Percentiles rank a stretch among this genome's conserved stretches.
phyloP scores from a whole-genome alignment of 2,329 filamentous ascomycete genomes.

The Penicillium sp. region DNA sequence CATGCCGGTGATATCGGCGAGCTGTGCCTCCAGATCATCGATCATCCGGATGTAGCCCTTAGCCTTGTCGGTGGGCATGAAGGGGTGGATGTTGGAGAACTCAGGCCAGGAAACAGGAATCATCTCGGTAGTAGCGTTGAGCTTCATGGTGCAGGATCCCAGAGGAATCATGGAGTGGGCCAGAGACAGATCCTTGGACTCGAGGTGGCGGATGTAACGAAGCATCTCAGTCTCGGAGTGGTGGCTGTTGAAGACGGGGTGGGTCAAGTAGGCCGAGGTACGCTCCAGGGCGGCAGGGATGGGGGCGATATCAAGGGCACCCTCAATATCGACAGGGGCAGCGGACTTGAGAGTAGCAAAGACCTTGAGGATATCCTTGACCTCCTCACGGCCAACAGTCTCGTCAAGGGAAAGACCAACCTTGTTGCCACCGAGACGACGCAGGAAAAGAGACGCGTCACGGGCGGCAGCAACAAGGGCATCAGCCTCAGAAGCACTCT shows the following conservation, averaged over 20 bases:
- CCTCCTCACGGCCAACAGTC: slow-evolving; percentile 59
- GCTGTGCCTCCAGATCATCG: slow-evolving; percentile 69
- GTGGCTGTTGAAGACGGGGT: slow-evolving; percentile 91
- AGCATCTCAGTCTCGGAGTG: slow-evolving; percentile 94
- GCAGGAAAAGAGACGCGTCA: slow-evolving; percentile 60
- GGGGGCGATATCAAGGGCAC: slow-evolving; percentile 40
- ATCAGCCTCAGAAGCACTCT: slow-evolving; percentile 51
- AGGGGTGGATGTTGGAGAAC: slow-evolving; percentile 80
- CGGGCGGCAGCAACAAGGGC: slow-evolving; percentile 55
- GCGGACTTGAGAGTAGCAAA: slow-evolving; percentile 50
- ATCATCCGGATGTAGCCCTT: slow-evolving; percentile 72
- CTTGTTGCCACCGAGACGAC: slow-evolving; percentile 59
- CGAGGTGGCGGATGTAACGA: slow-evolving; percentile 88
- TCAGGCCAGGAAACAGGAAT: slow-evolving; percentile 74
- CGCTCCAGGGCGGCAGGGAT: slow-evolving; percentile 62
- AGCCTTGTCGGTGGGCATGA: slow-evolving; percentile 64
- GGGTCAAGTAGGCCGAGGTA: slow-evolving; percentile 74
- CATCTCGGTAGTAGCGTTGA: slow-evolving; percentile 94
- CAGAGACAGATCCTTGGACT: slow-evolving; percentile 90
- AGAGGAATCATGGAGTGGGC: slow-evolving; percentile 98
- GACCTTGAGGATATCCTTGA: slow-evolving; percentile 58
- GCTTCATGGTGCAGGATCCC: slow-evolving; percentile 97
- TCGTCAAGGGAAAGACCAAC: slow-evolving; percentile 80
- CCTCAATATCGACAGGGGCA: slow-evolving; percentile 32
- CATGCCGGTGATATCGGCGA: slow-evolving; percentile 85